These are phyloP conservation scores for Glycine soja DNA, from an alignment of 306 rosid genomes.

Conservation along the genomic window DNA sequence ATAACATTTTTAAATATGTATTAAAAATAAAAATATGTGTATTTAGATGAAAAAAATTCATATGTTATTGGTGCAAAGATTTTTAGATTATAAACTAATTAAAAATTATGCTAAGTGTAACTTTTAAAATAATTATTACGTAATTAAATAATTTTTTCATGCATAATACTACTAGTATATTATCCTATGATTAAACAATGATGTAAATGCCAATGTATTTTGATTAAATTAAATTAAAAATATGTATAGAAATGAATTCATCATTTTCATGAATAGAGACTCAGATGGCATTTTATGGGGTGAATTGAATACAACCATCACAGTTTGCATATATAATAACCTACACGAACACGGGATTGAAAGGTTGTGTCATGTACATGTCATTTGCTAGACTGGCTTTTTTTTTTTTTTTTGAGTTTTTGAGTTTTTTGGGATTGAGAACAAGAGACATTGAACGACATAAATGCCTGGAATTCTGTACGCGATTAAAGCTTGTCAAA, in stretches of 20 bases:
- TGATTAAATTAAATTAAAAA: background rate
- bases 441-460: conserved; percentile 58
- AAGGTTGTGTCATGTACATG: background rate
- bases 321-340: background rate
- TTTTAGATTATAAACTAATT: no score
- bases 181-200: no score
- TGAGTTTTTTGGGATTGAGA: conserved; percentile 46
- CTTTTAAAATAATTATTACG: background rate
- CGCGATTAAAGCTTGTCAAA: conserved; percentile 46
- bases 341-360: background rate
- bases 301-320: background rate
- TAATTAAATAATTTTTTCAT: background rate
- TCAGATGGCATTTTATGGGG: no score
- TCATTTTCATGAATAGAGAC: background rate
- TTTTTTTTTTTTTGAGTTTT: conserved; percentile 2
- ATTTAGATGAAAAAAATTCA: background rate
- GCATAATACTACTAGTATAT: no score
- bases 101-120: no score
- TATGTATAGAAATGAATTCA: background rate
- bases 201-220: no score
- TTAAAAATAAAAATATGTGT: background rate
- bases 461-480: conserved; percentile 56
- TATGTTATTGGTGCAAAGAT: background rate
- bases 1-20: background rate
- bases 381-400: background rate